Percentiles rank a stretch among this genome's conserved stretches.
These are phyloP conservation scores for Clavispora fructus DNA, from an alignment of 805 yeast species.

Conservation along the genomic window DNA sequence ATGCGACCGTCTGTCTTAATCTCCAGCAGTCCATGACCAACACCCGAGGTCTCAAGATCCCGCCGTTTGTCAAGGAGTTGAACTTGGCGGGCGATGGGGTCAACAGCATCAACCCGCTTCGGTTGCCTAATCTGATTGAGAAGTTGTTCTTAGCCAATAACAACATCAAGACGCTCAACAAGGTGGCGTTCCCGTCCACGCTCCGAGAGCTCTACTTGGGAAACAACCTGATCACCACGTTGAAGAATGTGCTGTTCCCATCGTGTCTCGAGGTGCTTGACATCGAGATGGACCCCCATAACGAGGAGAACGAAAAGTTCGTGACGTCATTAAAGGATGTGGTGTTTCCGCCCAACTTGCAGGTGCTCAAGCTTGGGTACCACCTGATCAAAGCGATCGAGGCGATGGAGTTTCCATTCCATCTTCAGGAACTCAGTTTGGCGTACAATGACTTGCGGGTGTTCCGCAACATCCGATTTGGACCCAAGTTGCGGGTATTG, in stretches of 20 bases:
- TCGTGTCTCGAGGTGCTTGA: conserved; percentile 34
- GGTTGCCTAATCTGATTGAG: conserved; percentile 37
- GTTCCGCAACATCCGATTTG: conserved; percentile 33
- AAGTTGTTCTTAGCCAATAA: conserved; percentile 33
- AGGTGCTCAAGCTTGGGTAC: conserved; percentile 32
- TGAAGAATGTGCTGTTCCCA: conserved; percentile 40
- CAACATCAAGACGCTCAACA: conserved; percentile 41
- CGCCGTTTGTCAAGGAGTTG: conserved; percentile 24
- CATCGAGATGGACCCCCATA: conserved; percentile 37
- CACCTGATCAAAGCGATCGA: conserved; percentile 37
- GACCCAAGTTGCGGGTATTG: conserved; percentile 26
- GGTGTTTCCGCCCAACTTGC: conserved; percentile 30
- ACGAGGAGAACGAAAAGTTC: conserved; percentile 37
- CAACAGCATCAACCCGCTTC: conserved; percentile 41
- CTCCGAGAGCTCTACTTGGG: conserved; percentile 35
- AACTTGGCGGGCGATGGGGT: conserved; percentile 37
- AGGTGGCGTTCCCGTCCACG: conserved; percentile 34
- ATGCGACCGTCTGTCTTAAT: conserved; percentile 29
- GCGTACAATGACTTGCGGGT: conserved; percentile 36
- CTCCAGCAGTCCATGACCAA: conserved; percentile 41
- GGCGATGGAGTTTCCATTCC: conserved; percentile 33
- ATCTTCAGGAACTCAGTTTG: conserved; percentile 27
- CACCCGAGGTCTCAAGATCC: conserved; percentile 39
- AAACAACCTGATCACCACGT: conserved; percentile 39
- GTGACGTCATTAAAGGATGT: conserved; percentile 40